A percentile compares a stretch with the other conserved stretches of the same genome.
Conservation (phyloP, 169 alveolate genomes). For the Plasmodium adleri region DNA sequence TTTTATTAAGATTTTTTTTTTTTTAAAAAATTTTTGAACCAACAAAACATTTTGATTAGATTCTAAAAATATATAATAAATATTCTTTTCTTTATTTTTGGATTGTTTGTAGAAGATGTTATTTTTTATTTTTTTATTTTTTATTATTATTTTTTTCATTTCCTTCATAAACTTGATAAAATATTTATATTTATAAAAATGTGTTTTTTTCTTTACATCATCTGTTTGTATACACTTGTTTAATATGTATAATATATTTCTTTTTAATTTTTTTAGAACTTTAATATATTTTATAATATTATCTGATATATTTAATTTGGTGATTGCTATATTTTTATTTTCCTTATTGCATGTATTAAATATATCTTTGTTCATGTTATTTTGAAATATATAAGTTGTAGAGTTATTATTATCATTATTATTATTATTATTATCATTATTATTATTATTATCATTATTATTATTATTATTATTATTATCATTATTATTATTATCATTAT, state of each 20-base stretch:
- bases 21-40: conserved; percentile 12
- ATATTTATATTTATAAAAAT: background rate
- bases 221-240: conserved; percentile 1
- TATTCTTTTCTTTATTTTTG: background rate
- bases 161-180: conserved; percentile 22
- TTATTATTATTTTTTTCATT: background rate
- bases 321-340: background rate
- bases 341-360: background rate
- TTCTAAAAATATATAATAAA: conserved; percentile 10
- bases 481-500: background rate
- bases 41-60: conserved; percentile 9
- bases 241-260: conserved; percentile 3
- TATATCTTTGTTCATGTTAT: background rate
- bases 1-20: conserved; percentile 7
- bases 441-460: background rate
- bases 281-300: conserved; percentile 15
- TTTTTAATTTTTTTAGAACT: conserved; percentile 18
- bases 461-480: background rate
- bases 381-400: background rate
- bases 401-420: background rate
- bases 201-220: background rate
- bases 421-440: background rate
- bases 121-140: too few species aligned
- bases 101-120: too few species aligned
- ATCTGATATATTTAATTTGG: conserved; percentile 2